Evolutionary conservation across 495 filamentous ascomycete genomes (phyloP), one percentile per base, ranked within the genome.

Genomic region (Trypethelium eluteriae): DNA sequence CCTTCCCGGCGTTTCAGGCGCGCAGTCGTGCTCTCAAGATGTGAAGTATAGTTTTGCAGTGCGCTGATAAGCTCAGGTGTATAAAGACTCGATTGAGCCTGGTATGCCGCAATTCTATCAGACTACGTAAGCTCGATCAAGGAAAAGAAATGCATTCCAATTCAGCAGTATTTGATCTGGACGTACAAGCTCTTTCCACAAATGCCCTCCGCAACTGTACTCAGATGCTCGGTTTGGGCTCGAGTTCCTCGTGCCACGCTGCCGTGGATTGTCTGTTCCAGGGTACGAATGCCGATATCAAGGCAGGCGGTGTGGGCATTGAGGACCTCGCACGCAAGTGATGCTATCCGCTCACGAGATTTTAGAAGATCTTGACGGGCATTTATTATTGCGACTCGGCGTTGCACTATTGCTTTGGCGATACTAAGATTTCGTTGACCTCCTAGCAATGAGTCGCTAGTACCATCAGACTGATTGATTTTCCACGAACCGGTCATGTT

Each of bases 201-300:
- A 4, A 86, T 71, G 25, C 82, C 80, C 46, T 80, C 74, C 6
- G 87, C 87, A 41, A 83, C 81, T n/a, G 82, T 77, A 47, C 84
- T 82, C 39, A 91, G 77, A 63, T 83, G 83, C 65, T 85, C 84
- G 2, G 81, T 79, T 69, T 80, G 79, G 0, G 84, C 79, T 67
- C 79, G 82, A 16, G 79, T 79, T 62, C 76, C 76, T 5, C 88
- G 79, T 6, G 88, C 82, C 2, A 90, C 69, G 2, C 81, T 75
- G 47, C 89, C 89, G 76, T 92, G 88, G 70, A 89, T 89, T 9
- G 76, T 80, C 59, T 82, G 79, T 70, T 88, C 85, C 5, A 88
- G 75, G 12, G 72, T 70, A 62, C 69, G 70, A 62, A 78, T 76
- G 25, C 62, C 62, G 44, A 69, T 46, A 47, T 73, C 68, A 1